Base-by-base conservation (phyloP, 2,329 filamentous ascomycete genomes). In the Fusarium drepaniforme region DNA sequence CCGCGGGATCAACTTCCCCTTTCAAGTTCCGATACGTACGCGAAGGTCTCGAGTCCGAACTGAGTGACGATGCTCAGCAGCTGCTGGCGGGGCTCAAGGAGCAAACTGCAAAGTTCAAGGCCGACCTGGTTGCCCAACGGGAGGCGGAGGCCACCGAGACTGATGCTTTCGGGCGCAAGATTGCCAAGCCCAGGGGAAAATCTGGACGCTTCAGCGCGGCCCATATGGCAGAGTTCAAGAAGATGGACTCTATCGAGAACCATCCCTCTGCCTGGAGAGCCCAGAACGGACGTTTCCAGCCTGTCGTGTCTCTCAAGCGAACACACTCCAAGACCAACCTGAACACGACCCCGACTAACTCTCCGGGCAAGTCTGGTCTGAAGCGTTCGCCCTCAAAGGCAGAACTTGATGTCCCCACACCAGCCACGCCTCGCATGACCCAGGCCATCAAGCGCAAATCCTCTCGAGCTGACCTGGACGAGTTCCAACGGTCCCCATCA, bases 211-310 rank as follows among this genome's bases (percentile, higher is more conserved):
- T 93, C 84, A 98, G 94, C 81, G 93, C 95, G 73, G 92, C 90
- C 42, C 96, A 98, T 82, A 93, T 94, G 90, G 91, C 92, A 60
- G 90, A 96, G 80, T 98, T 98, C 85, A 94, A 94, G 84, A 98
- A 97, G 87, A 98, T 98, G 96, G 95, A 98, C 81, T 98, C 96
- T 3, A 98, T 98, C 80, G 94, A 91, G 51, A 92, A 92, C 72
- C 96, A 98, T 81, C 88, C 95, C 11, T 97, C 96, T 13, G 90
- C 93, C 18, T 97, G 92, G 85, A 89, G 94, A 72, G 88, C 89
- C 25, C 87, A 90, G 70, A 83, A 87, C 6, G 87, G 83, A 40
- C 87, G 88, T 11, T 83, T 86, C 74, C 88, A 89, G n/a, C 89
- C 90, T 12, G 81, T 85, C 63, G 79, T 79, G 66, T 78, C 82